Base-by-base conservation (phyloP, 2,329 filamentous ascomycete genomes). In the Pezizomycotina sp. region DNA sequence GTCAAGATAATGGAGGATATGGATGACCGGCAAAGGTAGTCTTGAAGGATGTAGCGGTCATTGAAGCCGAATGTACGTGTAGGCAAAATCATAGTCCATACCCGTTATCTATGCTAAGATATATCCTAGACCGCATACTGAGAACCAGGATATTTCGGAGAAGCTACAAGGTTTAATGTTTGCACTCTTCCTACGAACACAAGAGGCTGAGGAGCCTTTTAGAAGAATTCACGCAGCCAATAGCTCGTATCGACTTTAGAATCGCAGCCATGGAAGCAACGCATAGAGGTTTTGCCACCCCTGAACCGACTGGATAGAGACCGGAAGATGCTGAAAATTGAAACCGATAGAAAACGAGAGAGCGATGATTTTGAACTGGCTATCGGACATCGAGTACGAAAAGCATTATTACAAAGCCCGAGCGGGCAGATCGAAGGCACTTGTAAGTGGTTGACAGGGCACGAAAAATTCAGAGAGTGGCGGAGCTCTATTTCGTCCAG, bases 281-380 rank as follows among this genome's bases (percentile, higher is more conserved):
- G 6, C 19, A 42, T 4, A 16, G 32, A 33, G 34, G 40, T 49
- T 31, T 22, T 28, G 34, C 10, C n/a, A 19, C 7, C 6, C 25
- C 14, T 38, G 15, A 12, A 19, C 23, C 16, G 21, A 20, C 12
- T n/a, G 9, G 3, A 19, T 30, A 3, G 6, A 6, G 14, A n/a
- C 4, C n/a, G 6, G 10, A 6, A 20, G 8, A n/a, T 38, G n/a
- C 16, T 18, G 18, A 16, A 12, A 16, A 19, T 39, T 36, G 23
- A 31, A 19, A 24, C 13, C 23, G 20, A 13, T 27, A 36, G 36
- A 31, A 4, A 18, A 40, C 4, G 31, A 48, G 19, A 32, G 47
- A 8, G 26, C 41, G 1, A 27, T 40, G 9, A 47, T 53, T 20
- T 36, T 55, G 1, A 23, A 48, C 18, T 55, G 52, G 52, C 43